Percentiles rank a stretch among this genome's conserved stretches.
Evolutionary conservation across 2,329 filamentous ascomycete genomes (phyloP).

Genomic region (Sporothrix luriei): DNA sequence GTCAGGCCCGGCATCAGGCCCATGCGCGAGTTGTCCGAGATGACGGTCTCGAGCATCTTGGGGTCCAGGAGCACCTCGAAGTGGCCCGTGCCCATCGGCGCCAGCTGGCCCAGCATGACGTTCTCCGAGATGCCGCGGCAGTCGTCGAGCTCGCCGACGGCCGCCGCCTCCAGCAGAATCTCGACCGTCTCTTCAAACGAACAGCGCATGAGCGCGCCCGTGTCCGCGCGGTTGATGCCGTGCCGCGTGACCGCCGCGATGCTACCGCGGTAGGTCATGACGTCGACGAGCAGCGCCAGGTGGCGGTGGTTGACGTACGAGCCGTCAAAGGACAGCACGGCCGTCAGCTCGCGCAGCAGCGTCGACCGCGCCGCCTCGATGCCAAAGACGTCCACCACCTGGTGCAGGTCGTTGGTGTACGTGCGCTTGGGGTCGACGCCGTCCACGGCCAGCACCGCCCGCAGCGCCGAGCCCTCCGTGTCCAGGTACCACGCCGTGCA

Average conservation of each 20-base stretch:
- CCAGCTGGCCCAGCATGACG: constrained; percentile 95
- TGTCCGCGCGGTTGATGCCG: constrained; percentile 97
- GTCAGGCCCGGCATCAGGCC: constrained; percentile 79
- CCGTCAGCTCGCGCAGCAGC: constrained; percentile 82
- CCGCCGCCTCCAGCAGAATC: constrained; percentile 93
- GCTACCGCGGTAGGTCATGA: constrained; percentile 94
- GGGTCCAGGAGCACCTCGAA: constrained; percentile 93
- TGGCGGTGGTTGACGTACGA: constrained; percentile 99
- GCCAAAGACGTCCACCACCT: constrained; percentile 91
- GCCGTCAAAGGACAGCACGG: constrained; percentile 96
- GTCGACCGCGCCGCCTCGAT: constrained; percentile 92
- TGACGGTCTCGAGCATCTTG: constrained; percentile 92
- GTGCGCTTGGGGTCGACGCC: constrained; percentile 86
- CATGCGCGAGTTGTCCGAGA: constrained; percentile 86
- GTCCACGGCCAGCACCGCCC: constrained; percentile 79
- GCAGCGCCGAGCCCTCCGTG: constrained; percentile 86
- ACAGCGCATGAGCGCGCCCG: constrained; percentile 97
- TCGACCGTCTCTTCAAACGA: constrained; percentile 99
- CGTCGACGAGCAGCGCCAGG: constrained; percentile 89
- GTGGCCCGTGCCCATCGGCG: constrained; percentile 94
- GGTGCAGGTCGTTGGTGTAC: constrained; percentile 93
- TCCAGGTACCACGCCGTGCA: constrained; percentile 96
- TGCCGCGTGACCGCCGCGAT: constrained; percentile 97
- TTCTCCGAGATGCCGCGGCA: constrained; percentile 98
- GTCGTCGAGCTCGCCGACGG: constrained; percentile 92